These are phyloP conservation scores for Quillaja saponaria DNA, from an alignment of 306 rosid species.

Conservation along the genomic window DNA sequence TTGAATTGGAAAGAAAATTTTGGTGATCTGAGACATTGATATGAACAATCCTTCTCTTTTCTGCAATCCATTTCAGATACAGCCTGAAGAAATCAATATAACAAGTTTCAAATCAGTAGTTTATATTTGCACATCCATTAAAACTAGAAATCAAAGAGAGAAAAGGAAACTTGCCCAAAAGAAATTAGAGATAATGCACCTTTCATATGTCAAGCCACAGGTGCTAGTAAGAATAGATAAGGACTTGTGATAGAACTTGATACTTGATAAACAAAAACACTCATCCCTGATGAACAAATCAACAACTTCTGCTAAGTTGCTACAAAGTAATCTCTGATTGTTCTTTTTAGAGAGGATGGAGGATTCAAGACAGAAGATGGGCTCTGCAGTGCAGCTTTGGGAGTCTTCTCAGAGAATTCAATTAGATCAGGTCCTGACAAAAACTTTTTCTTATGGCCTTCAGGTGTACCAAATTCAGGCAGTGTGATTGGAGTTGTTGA, in stretches of 20 bases:
- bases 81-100: constrained; percentile 39
- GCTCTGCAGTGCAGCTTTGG: constrained; percentile 71
- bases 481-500: constrained; percentile 40
- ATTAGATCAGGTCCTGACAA: constrained; percentile 35
- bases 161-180: constrained; percentile 35
- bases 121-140: neutral
- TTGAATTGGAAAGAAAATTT: constrained; percentile 6
- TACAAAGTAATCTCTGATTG: constrained; percentile 82
- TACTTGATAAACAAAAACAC: constrained; percentile 11
- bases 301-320: constrained; percentile 39
- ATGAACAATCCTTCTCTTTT: constrained; percentile 18
- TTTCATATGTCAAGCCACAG: constrained; percentile 17
- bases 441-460: constrained; percentile 43
- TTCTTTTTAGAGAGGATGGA: constrained; percentile 78
- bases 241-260: constrained; percentile 10
- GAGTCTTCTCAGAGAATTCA: constrained; percentile 58
- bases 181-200: constrained; percentile 6
- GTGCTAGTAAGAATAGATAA: constrained; percentile 8
- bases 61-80: constrained; percentile 28
- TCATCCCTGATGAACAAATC: neutral
- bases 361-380: constrained; percentile 93
- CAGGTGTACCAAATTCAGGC: constrained; percentile 56
- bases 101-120: neutral
- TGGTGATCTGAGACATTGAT: neutral
- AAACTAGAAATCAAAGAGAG: neutral